Conservation (phyloP, 2,329 filamentous ascomycete species). For the Pochonia chlamydosporia region DNA sequence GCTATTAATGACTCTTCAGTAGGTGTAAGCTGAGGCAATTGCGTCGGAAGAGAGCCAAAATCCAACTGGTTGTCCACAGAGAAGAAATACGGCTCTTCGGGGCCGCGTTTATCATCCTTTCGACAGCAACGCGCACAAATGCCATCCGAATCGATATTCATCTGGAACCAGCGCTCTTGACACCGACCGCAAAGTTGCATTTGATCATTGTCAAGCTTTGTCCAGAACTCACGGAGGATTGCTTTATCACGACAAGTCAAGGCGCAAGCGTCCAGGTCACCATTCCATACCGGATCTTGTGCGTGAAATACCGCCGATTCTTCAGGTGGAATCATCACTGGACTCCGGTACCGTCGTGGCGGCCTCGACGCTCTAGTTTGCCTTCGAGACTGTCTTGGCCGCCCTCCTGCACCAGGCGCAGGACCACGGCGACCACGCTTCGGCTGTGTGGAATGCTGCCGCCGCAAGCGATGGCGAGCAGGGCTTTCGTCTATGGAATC, state of each 20-base stretch:
- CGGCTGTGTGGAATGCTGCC: not conserved
- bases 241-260: constrained; percentile 4
- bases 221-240: constrained; percentile 4
- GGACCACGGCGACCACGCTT: not conserved
- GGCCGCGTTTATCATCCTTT: constrained; percentile 5
- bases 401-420: not conserved
- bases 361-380: constrained; percentile 1
- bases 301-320: constrained; percentile 4
- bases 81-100: constrained; percentile 3
- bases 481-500: not conserved
- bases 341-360: constrained; percentile 1
- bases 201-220: constrained; percentile 5
- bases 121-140: constrained; percentile 4
- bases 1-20: not conserved
- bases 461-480: not conserved
- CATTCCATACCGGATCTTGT: constrained; percentile 7
- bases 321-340: constrained; percentile 5
- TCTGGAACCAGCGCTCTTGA: constrained; percentile 1
- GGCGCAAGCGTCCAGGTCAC: constrained; percentile 4
- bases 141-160: constrained; percentile 4
- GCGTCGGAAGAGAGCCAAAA: not conserved
- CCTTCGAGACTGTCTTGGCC: not conserved
- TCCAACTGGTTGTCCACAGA: not conserved
- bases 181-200: constrained; percentile 1
- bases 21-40: not conserved